Evolutionary conservation across 257 asterid species (phyloP), one percentile per base, ranked within the genome.

Genomic region (Nyctanthes arbortristis): DNA sequence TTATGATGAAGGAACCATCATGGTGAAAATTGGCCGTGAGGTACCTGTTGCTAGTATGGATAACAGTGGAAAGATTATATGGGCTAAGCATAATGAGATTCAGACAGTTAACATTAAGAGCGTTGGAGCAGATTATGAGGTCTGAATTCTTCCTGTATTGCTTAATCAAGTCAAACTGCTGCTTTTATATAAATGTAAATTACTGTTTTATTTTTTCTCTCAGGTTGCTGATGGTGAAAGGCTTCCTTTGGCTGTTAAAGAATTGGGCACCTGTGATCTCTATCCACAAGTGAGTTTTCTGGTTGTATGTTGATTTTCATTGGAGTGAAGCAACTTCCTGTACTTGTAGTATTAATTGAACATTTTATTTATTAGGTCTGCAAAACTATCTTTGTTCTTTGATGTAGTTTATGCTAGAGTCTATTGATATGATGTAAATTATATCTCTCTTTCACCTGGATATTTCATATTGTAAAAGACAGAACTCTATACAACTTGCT

Each of bases 11-110:
- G 99, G 99, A 74, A 89, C 98, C 45, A 88, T 94, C 63, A 94
- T 94, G 99, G 98, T 94, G 34, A 94, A 94, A 83, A 81, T 94
- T 61, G 99, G 99, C 54, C 90, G 98, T 20, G 99, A 94, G 84
- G 99, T 89, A 18, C 99, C 99, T 49, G 86, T 91, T 60, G 97
- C 94, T 47, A 93, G 99, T 70, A 93, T 93, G 97, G 99, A 93
- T 73, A 93, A 84, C 66, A 82, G 96, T 78, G 99, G 99, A 74
- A 91, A 91, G 84, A 85, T 93, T 55, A 89, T 93, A 57, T 93
- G 99, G 99, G 89, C 99, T 18, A 93, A 91, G 82, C 99, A 93
- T 78, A 93, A 93, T 86, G 99, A 93, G 73, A 86, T 93, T 80
- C 97, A 93, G 81, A 91, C 97, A 24, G 96, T 93, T 73, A 93